Conservation (phyloP, 345 rosid genomes). For the Eucalyptus tenuipes region DNA sequence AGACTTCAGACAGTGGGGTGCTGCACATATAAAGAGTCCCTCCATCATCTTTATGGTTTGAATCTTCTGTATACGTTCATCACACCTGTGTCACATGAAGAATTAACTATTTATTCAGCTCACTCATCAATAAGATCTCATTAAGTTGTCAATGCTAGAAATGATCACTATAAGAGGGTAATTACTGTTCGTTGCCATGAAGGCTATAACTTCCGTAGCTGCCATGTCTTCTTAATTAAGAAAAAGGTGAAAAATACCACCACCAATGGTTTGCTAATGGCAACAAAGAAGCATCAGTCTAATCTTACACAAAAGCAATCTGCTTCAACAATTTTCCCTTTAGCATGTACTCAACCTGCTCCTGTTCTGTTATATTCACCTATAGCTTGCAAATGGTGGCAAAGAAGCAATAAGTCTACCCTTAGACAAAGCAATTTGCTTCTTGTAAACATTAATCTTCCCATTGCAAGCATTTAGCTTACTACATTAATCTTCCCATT, state of each 20-base stretch:
- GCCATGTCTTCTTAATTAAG: neutral
- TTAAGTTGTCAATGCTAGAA: neutral
- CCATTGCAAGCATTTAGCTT: neutral
- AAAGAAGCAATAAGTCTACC: neutral
- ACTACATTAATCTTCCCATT: neutral
- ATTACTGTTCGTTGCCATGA: neutral
- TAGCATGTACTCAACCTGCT: neutral
- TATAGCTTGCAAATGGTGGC: neutral
- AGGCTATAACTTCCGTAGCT: neutral
- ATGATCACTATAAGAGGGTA: neutral
- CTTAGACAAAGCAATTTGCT: neutral
- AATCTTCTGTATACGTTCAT: conserved; percentile 92
- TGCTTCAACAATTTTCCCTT: neutral
- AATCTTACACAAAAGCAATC: neutral
- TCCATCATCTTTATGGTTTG: conserved; percentile 97
- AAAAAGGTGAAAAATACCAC: neutral
- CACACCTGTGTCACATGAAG: conserved; percentile 40
- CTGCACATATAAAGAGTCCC: conserved; percentile 95
- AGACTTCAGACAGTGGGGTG: conserved; percentile 94
- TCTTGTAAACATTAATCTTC: neutral
- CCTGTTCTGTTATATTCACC: neutral
- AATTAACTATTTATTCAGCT: neutral
- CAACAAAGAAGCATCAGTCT: neutral
- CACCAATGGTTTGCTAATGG: neutral
- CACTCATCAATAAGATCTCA: neutral